Conservation (phyloP, 306 rosid species). For the Nissolia schottii region DNA sequence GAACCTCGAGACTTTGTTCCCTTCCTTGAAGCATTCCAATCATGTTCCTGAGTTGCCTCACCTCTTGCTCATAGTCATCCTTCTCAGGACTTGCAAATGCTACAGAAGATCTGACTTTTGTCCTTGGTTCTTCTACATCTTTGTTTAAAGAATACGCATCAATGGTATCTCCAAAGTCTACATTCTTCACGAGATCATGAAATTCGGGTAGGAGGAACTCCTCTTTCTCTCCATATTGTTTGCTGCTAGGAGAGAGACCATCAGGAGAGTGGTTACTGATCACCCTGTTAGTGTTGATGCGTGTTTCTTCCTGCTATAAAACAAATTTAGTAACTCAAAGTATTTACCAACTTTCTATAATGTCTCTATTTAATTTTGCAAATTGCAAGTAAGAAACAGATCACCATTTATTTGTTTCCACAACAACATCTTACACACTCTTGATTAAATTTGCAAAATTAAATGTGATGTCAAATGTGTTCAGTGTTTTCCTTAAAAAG, state of each 20-base stretch:
- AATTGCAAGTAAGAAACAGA: background rate
- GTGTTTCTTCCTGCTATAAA: conserved; percentile 51
- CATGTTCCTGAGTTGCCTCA: conserved; percentile 51
- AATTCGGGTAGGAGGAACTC: conserved; percentile 55
- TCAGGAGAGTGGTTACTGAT: conserved; percentile 20
- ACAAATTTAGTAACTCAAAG: background rate
- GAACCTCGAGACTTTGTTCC: conserved; percentile 66
- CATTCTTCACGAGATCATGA: conserved; percentile 48
- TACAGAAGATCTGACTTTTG: conserved; percentile 35
- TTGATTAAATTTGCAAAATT: too few relatives aligned
- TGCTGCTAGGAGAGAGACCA: conserved; percentile 28
- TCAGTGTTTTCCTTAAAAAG: too few relatives aligned
- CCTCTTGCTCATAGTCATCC: conserved; percentile 59
- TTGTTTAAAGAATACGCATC: conserved; percentile 34
- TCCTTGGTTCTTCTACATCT: conserved; percentile 35
- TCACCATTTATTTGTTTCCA: background rate
- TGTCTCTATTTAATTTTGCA: background rate
- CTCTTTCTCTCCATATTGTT: conserved; percentile 39
- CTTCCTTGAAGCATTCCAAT: conserved; percentile 68
- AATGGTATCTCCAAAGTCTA: conserved; percentile 38
- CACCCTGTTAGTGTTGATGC: conserved; percentile 26
- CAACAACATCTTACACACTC: background rate
- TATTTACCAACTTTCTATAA: background rate
- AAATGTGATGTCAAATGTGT: too few relatives aligned
- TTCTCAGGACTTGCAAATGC: conserved; percentile 32